These are phyloP conservation scores for Kingdonia uniflora DNA, from an alignment of 164 flowering plant species.

Conservation along the genomic window DNA sequence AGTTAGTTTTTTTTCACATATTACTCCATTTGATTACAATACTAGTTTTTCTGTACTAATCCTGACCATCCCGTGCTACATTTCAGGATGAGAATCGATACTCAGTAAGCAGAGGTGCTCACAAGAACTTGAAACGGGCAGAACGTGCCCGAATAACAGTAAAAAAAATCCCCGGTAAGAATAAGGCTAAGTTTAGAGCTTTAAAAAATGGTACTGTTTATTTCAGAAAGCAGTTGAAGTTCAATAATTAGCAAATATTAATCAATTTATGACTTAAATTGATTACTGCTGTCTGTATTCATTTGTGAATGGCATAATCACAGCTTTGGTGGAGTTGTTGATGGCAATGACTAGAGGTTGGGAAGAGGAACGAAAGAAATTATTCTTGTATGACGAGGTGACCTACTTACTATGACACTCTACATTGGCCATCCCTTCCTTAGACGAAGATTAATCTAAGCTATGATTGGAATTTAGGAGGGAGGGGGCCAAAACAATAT, in stretches of 20 bases:
- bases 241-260: not conserved
- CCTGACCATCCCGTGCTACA: not conserved
- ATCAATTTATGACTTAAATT: too few species aligned
- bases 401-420: slow-evolving; percentile 2
- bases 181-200: not conserved
- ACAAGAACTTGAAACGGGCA: slow-evolving; percentile 82
- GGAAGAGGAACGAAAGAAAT: slow-evolving; percentile 75
- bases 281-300: too few species aligned
- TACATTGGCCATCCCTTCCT: too few species aligned
- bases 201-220: too few species aligned
- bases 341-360: slow-evolving; percentile 56
- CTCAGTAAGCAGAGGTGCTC: slow-evolving; percentile 85
- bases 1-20: slow-evolving; percentile 26
- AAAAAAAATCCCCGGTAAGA: slow-evolving; percentile 73
- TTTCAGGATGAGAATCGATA: slow-evolving; percentile 24
- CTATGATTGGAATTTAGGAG: too few species aligned
- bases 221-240: not conserved
- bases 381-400: slow-evolving; percentile 81
- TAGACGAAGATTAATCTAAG: too few species aligned
- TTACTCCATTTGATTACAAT: too few species aligned
- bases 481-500: too few species aligned
- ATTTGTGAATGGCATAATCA: slow-evolving; percentile 5
- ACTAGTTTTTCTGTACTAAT: too few species aligned
- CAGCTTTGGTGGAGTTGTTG: slow-evolving; percentile 68
- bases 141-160: slow-evolving; percentile 75